These are phyloP conservation scores for Aurifilum marmelostoma DNA, from an alignment of 2,329 filamentous ascomycete species.

Conservation along the genomic window DNA sequence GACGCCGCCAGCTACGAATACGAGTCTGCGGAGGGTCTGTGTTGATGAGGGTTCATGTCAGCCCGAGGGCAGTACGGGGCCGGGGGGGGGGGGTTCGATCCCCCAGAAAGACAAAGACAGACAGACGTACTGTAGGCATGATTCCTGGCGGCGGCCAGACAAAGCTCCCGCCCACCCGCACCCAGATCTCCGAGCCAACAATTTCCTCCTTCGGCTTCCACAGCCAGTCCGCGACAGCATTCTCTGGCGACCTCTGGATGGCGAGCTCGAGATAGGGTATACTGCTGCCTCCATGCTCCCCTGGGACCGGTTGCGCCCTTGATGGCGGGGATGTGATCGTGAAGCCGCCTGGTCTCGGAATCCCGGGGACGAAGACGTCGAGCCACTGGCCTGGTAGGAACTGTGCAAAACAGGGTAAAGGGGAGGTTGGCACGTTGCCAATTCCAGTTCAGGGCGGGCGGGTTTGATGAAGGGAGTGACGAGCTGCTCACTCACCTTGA, in stretches of 20 bases:
- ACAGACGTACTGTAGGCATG: slow-evolving; percentile 37
- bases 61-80: no score
- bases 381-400: slow-evolving; percentile 89
- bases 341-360: slow-evolving; percentile 78
- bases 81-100: neutral
- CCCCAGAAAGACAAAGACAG: no score
- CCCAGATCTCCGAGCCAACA: slow-evolving; percentile 58
- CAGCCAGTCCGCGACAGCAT: slow-evolving; percentile 76
- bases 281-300: neutral
- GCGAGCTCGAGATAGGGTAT: slow-evolving; percentile 73
- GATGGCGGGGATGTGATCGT: slow-evolving; percentile 80
- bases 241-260: slow-evolving; percentile 70
- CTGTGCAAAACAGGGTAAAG: slow-evolving; percentile 42
- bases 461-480: neutral
- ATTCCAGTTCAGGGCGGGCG: slow-evolving; percentile 6
- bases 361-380: slow-evolving; percentile 74
- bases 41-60: no score
- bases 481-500: slow-evolving; percentile 48
- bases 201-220: slow-evolving; percentile 64
- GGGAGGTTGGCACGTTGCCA: slow-evolving; percentile 24
- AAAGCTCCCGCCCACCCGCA: slow-evolving; percentile 82
- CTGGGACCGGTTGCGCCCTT: slow-evolving; percentile 40
- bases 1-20: slow-evolving; percentile 81
- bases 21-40: slow-evolving; percentile 49
- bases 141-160: slow-evolving; percentile 69